phyloP scores from a whole-genome alignment of 805 yeast species.

The Metschnikowia reukaufii region DNA sequence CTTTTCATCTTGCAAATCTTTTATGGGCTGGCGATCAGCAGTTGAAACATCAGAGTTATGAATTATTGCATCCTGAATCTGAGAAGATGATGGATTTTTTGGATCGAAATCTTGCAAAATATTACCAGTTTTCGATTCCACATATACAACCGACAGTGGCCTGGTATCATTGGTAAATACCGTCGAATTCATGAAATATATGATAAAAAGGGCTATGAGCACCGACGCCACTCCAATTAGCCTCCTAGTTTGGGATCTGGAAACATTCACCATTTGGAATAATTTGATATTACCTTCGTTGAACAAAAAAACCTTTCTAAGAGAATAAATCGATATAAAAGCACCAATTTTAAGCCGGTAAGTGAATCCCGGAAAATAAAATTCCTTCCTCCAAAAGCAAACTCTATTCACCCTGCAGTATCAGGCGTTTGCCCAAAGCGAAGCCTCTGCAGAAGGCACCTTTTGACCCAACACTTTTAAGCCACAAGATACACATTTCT shows the following conservation, averaged over 20 bases:
- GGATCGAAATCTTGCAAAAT: constrained; percentile 12
- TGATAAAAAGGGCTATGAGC: constrained; percentile 5
- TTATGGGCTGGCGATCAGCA: constrained; percentile 3
- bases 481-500: too few relatives aligned
- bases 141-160: constrained; percentile 14
- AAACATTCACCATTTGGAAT: neutral
- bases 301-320: neutral
- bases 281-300: too few relatives aligned
- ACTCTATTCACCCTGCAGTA: neutral
- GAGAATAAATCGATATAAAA: too few relatives aligned
- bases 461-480: neutral
- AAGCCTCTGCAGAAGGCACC: neutral
- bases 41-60: too few relatives aligned
- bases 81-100: neutral
- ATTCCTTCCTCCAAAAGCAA: too few relatives aligned
- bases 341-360: too few relatives aligned
- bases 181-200: neutral
- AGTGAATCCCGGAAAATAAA: too few relatives aligned
- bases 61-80: neutral
- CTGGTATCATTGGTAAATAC: neutral
- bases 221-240: constrained; percentile 6
- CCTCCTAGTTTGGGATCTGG: constrained; percentile 5
- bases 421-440: neutral
- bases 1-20: constrained; percentile 10
- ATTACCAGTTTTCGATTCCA: constrained; percentile 18